These are phyloP conservation scores for Trapa incisa DNA, from an alignment of 345 rosid genomes.

Conservation along the genomic window DNA sequence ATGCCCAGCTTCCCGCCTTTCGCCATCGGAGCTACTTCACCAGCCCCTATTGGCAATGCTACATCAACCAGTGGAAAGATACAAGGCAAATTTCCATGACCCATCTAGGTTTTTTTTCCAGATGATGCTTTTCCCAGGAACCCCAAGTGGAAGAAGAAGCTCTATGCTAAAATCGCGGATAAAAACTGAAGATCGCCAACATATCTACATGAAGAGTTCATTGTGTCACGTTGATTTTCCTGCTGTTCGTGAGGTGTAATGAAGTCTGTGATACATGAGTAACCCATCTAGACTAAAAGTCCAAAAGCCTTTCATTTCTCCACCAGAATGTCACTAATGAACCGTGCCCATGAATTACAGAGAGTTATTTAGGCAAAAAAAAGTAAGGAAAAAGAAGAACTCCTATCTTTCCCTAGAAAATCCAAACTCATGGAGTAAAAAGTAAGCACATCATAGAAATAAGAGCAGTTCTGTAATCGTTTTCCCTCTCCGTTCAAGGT, in stretches of 20 bases:
- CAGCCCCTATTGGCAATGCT: conserved; percentile 16
- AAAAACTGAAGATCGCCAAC: too few species aligned
- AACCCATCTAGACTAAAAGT: too few species aligned
- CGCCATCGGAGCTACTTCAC: conserved; percentile 11
- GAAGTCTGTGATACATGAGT: too few species aligned
- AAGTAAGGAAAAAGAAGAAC: background rate
- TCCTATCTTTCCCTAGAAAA: background rate
- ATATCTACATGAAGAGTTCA: too few species aligned
- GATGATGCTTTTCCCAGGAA: too few species aligned
- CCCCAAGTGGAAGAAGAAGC: too few species aligned
- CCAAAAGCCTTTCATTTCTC: background rate
- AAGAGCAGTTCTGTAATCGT: background rate
- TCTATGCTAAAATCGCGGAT: too few species aligned
- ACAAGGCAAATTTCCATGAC: background rate
- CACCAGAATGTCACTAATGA: background rate
- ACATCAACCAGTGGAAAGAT: conserved; percentile 20
- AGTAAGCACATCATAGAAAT: background rate
- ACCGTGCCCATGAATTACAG: background rate
- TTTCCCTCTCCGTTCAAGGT: background rate
- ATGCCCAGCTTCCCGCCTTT: conserved; percentile 19
- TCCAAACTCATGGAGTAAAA: background rate
- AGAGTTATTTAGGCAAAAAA: background rate
- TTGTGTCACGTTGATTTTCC: too few species aligned
- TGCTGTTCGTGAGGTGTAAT: too few species aligned
- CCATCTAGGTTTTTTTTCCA: too few species aligned